These are phyloP conservation scores for Phascolomyces articulosus DNA, from an alignment of 371 early-diverging fungal species.

Conservation along the genomic window DNA sequence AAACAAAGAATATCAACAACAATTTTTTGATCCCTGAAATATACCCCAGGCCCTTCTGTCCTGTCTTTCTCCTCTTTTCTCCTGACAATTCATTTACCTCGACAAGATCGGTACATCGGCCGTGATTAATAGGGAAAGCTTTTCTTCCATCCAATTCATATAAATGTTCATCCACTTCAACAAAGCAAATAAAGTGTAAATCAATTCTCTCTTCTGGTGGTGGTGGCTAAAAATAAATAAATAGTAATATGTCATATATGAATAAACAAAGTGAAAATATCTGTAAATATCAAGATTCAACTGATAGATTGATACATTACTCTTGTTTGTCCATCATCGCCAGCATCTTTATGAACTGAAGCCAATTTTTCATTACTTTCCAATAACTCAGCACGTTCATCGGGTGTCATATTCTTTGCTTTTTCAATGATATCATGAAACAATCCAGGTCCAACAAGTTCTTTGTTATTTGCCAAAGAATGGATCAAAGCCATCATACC, in stretches of 20 bases:
- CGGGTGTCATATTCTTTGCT: conserved; percentile 58
- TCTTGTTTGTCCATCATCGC: conserved; percentile 73
- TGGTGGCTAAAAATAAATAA: conserved; percentile 51
- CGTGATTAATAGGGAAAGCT: conserved; percentile 80
- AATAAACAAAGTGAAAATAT: not conserved
- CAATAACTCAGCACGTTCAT: conserved; percentile 66
- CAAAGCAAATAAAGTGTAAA: conserved; percentile 83
- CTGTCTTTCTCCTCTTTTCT: too few species aligned
- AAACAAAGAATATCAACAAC: too few species aligned
- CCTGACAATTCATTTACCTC: conserved; percentile 27
- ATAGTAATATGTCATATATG: not conserved
- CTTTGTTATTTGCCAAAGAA: conserved; percentile 60
- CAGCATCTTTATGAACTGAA: conserved; percentile 52
- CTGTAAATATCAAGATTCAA: not conserved
- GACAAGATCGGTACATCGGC: conserved; percentile 61
- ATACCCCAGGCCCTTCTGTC: too few species aligned
- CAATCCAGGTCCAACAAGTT: conserved; percentile 48
- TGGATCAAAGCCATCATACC: conserved; percentile 80
- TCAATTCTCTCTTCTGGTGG: conserved; percentile 67
- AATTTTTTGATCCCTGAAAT: too few species aligned
- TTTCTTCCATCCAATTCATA: conserved; percentile 87
- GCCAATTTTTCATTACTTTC: conserved; percentile 59
- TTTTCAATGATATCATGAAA: conserved; percentile 60
- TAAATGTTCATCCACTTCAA: conserved; percentile 66
- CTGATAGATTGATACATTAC: conserved; percentile 20